phyloP scores from a whole-genome alignment of 495 filamentous ascomycete genomes.

The Penicillium daleae region DNA sequence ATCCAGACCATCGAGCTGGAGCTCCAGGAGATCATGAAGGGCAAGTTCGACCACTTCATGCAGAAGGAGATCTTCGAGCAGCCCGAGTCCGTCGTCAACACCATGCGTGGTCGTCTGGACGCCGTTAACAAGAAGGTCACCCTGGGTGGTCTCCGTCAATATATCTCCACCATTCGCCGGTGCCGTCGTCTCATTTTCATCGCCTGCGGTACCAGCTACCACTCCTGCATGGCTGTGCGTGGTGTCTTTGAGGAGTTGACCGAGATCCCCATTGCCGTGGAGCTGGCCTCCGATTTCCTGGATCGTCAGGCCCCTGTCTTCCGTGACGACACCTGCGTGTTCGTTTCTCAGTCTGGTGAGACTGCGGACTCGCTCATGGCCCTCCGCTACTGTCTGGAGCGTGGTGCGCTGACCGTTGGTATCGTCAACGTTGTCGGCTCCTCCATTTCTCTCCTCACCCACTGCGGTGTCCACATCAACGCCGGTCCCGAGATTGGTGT shows the following conservation, averaged over 20 bases:
- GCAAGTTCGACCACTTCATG: slow-evolving; percentile 99
- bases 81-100: slow-evolving; percentile 98
- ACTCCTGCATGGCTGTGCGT: slow-evolving; percentile 99
- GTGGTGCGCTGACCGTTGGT: slow-evolving; percentile 94
- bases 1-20: slow-evolving; percentile 98
- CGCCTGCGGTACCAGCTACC: slow-evolving; percentile 95
- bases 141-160: slow-evolving; percentile 91
- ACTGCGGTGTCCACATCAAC: slow-evolving; percentile 99
- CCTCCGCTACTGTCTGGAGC: slow-evolving; percentile 94
- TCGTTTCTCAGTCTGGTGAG: slow-evolving; percentile 98
- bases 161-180: slow-evolving; percentile 93
- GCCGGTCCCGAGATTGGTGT: slow-evolving; percentile 98
- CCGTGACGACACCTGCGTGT: slow-evolving; percentile 98
- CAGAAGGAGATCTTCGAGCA: slow-evolving; percentile 99
- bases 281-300: slow-evolving; percentile 96
- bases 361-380: slow-evolving; percentile 99
- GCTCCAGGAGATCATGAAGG: slow-evolving; percentile 99
- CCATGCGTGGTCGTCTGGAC: slow-evolving; percentile 98
- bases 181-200: slow-evolving; percentile 98
- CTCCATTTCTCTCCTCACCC: slow-evolving; percentile 95
- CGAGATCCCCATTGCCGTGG: slow-evolving; percentile 96
- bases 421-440: slow-evolving; percentile 98
- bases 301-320: slow-evolving; percentile 98
- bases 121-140: slow-evolving; percentile 90
- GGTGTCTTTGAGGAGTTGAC: slow-evolving; percentile 97